phyloP scores from a whole-genome alignment of 139 green algal species.

The Eudorina sp. region DNA sequence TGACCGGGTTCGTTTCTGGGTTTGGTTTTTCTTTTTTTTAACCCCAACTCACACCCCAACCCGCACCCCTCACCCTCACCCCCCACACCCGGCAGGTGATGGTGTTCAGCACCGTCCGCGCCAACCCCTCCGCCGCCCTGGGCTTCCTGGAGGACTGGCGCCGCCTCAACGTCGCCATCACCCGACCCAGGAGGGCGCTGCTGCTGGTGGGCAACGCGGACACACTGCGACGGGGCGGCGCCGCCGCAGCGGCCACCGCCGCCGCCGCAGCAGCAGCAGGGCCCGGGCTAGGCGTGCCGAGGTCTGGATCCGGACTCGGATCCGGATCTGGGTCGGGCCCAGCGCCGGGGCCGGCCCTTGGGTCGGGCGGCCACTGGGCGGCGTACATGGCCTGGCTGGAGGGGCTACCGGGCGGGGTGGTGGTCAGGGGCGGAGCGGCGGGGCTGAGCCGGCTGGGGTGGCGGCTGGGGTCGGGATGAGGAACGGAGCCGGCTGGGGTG shows the following conservation, averaged over 20 bases:
- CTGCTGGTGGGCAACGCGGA: conserved; percentile 45
- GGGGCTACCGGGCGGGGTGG: conserved; percentile 6
- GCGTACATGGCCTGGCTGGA: conserved; percentile 31
- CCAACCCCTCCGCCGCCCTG: conserved; percentile 39
- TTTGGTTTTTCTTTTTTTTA: too few species aligned
- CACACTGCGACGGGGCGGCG: neutral
- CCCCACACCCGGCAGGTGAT: neutral
- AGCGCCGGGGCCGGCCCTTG: neutral
- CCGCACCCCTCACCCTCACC: too few species aligned
- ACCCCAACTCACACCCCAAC: too few species aligned
- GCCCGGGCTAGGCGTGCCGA: neutral
- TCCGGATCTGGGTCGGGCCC: too few species aligned
- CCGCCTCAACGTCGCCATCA: conserved; percentile 95
- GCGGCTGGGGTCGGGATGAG: neutral
- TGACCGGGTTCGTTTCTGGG: too few species aligned
- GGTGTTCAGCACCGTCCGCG: conserved; percentile 49
- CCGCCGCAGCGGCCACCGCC: neutral
- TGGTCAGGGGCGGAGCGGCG: neutral
- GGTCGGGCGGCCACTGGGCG: conserved; percentile 38
- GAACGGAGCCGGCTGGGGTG: too few species aligned
- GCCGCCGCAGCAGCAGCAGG: neutral
- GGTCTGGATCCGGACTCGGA: neutral
- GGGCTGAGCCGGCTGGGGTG: conserved; percentile 21
- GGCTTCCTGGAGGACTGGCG: conserved; percentile 85
- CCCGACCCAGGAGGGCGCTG: conserved; percentile 69